Conservation (phyloP, 768 basidiomycete genomes). For the Termitomyces sp. region DNA sequence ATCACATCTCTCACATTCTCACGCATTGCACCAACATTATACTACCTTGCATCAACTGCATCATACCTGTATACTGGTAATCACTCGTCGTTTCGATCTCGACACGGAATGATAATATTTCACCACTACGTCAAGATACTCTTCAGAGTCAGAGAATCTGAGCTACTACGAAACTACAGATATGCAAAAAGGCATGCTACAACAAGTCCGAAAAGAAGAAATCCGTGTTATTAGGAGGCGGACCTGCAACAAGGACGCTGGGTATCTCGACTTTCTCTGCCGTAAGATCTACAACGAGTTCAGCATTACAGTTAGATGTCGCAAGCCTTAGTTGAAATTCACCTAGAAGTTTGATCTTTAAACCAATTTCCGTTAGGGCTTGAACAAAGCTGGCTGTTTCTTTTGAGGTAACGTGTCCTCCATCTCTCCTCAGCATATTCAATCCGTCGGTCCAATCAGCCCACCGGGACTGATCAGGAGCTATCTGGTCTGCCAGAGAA, state of each 20-base stretch:
- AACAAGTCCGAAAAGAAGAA: conserved; percentile 78
- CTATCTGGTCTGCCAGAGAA: conserved; percentile 73
- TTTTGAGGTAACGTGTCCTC: conserved; percentile 77
- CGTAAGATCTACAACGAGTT: conserved; percentile 58
- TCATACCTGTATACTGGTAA: conserved; percentile 24
- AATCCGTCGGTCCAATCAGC: conserved; percentile 94
- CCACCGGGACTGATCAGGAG: conserved; percentile 73
- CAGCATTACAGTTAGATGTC: background rate
- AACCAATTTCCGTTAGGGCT: conserved; percentile 83
- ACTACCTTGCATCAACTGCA: conserved; percentile 57
- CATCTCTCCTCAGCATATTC: conserved; percentile 78
- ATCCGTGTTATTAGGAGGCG: conserved; percentile 73
- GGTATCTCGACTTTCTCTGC: conserved; percentile 91
- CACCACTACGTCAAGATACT: background rate
- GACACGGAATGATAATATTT: conserved; percentile 2
- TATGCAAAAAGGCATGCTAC: conserved; percentile 14
- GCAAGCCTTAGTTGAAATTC: conserved; percentile 16
- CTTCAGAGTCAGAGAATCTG: background rate
- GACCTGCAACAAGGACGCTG: conserved; percentile 67
- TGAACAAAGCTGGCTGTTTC: conserved; percentile 86
- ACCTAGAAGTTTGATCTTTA: conserved; percentile 89
- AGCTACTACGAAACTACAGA: background rate
- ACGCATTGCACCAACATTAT: conserved; percentile 13
- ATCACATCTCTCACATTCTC: conserved; percentile 6
- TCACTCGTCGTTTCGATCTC: conserved; percentile 2